phyloP scores from a whole-genome alignment of 1,284 basidiomycete species.

The Papiliotrema laurentii region DNA sequence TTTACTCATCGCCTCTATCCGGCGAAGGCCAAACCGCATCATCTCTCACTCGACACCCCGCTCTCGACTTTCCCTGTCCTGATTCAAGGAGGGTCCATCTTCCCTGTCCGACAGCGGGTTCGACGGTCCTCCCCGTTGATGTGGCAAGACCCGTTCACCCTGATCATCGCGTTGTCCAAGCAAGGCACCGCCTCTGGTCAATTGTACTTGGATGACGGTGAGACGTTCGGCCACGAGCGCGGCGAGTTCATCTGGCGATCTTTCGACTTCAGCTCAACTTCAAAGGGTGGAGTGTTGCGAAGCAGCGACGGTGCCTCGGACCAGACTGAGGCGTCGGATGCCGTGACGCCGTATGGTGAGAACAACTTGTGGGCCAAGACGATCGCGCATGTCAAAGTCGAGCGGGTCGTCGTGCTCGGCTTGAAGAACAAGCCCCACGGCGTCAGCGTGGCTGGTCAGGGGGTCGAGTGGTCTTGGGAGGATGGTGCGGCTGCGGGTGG shows the following conservation, averaged over 20 bases:
- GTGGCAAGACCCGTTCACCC: slow-evolving; percentile 88
- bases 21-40: slow-evolving; percentile 59
- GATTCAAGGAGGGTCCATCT: slow-evolving; percentile 85
- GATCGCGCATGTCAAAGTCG: slow-evolving; percentile 65
- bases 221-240: slow-evolving; percentile 68
- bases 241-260: slow-evolving; percentile 80
- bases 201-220: slow-evolving; percentile 94
- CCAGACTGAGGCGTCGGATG: slow-evolving; percentile 13
- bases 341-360: slow-evolving; percentile 46
- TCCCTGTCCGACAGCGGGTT: slow-evolving; percentile 80
- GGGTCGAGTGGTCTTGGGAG: slow-evolving; percentile 55
- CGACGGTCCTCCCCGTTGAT: slow-evolving; percentile 81
- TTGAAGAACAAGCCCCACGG: slow-evolving; percentile 57
- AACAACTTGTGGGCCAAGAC: slow-evolving; percentile 65
- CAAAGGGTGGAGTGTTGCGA: slow-evolving; percentile 51
- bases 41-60: slow-evolving; percentile 68
- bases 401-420: slow-evolving; percentile 74
- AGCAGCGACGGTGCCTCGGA: slow-evolving; percentile 8
- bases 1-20: slow-evolving; percentile 67
- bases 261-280: slow-evolving; percentile 56
- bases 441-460: slow-evolving; percentile 52
- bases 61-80: slow-evolving; percentile 79
- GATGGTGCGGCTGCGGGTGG: slow-evolving; percentile 53
- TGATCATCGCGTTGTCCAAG: slow-evolving; percentile 74
- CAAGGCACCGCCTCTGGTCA: slow-evolving; percentile 67